Conservation (phyloP, 1,284 basidiomycete genomes). For the Moesziomyces parantarcticus region DNA sequence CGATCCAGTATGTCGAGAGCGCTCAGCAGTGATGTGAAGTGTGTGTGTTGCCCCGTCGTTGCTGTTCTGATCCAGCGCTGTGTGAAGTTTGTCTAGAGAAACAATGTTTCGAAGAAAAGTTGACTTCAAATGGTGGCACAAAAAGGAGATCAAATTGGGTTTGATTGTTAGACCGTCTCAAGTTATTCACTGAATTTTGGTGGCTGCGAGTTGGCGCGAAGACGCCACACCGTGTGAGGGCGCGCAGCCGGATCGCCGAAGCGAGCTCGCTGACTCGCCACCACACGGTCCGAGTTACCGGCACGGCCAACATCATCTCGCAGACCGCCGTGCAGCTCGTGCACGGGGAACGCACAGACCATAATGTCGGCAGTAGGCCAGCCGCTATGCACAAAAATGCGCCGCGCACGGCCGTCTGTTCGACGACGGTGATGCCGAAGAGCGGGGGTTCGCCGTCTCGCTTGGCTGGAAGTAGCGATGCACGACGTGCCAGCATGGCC, state of each 20-base stretch:
- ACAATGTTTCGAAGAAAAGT: neutral
- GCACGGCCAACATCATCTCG: neutral
- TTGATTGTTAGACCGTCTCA: neutral
- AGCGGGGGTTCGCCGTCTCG: neutral
- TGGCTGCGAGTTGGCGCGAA: neutral
- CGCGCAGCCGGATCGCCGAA: constrained; percentile 4
- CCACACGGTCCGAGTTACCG: neutral
- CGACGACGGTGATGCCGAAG: no score
- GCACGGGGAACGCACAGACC: neutral
- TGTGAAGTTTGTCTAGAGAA: neutral
- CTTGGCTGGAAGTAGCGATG: neutral
- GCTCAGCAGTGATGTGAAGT: no score
- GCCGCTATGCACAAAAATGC: no score
- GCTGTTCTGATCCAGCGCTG: no score
- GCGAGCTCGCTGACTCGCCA: neutral
- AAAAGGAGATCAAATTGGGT: neutral
- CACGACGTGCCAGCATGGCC: no score
- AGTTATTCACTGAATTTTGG: neutral
- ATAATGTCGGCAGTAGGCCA: neutral
- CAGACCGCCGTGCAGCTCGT: neutral
- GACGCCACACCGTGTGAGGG: neutral
- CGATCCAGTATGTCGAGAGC: no score
- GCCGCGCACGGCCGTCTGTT: no score
- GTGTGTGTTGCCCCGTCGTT: no score
- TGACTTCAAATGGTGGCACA: neutral